These are phyloP conservation scores for Aspergillus avenaceus DNA, from an alignment of 495 filamentous ascomycete genomes.

Conservation along the genomic window DNA sequence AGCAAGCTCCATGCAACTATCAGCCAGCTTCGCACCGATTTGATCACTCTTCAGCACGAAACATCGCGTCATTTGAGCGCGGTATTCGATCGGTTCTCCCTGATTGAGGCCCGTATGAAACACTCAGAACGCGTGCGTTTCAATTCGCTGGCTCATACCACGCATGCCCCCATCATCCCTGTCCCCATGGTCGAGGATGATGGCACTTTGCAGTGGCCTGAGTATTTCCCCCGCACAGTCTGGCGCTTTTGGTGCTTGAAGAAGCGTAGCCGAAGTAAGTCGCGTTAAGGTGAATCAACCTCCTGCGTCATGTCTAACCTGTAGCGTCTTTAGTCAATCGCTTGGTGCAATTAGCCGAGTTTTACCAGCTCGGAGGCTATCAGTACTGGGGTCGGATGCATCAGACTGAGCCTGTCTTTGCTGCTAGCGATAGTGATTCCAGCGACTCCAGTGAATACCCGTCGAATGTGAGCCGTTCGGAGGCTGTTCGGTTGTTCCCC, in stretches of 20 bases:
- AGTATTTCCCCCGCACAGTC: conserved; percentile 38
- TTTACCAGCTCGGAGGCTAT: conserved; percentile 38
- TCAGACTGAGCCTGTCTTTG: conserved; percentile 22
- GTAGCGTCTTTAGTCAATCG: conserved; percentile 28
- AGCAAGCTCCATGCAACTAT: conserved; percentile 34
- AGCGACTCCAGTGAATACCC: conserved; percentile 35
- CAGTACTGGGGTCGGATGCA: conserved; percentile 37
- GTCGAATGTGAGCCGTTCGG: conserved; percentile 26
- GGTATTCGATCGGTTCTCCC: conserved; percentile 22
- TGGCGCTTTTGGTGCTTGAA: conserved; percentile 44
- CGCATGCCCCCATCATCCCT: conserved; percentile 34
- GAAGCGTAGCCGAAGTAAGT: conserved; percentile 41
- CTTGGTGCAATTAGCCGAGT: conserved; percentile 38
- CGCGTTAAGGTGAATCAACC: conserved; percentile 2
- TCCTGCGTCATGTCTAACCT: conserved; percentile 8
- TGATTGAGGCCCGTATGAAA: conserved; percentile 24
- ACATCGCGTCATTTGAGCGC: conserved; percentile 25
- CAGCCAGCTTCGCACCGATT: conserved; percentile 35
- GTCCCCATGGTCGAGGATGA: conserved; percentile 33
- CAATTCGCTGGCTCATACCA: conserved; percentile 38
- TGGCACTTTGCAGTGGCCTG: conserved; percentile 32
- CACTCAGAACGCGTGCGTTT: conserved; percentile 36
- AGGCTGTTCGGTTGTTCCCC: conserved; percentile 32
- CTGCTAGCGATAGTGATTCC: conserved; percentile 34
- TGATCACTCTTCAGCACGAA: conserved; percentile 32